These are phyloP conservation scores for Fusarium coicis DNA, from an alignment of 2,329 filamentous ascomycete genomes.

Conservation along the genomic window DNA sequence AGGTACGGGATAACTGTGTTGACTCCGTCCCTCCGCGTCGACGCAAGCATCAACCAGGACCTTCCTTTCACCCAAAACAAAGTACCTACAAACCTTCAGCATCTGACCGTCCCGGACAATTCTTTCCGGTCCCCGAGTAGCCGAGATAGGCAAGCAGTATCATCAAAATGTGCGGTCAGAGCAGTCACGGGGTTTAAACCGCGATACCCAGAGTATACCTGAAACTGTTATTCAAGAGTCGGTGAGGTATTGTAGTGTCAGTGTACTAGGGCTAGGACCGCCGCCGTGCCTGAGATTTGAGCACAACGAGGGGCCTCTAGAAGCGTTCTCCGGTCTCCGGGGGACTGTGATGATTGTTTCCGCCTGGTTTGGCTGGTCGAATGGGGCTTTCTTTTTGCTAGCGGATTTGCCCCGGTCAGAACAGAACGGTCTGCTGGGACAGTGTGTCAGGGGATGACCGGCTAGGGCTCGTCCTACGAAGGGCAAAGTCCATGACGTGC, in stretches of 20 bases:
- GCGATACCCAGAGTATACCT: slow-evolving; percentile 31
- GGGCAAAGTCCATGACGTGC: slow-evolving; percentile 28
- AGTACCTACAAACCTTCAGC: neutral
- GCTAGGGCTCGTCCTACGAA: slow-evolving; percentile 19
- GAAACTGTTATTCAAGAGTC: slow-evolving; percentile 12
- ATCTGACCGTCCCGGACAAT: slow-evolving; percentile 30
- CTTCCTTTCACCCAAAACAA: slow-evolving; percentile 6
- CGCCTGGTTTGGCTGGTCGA: slow-evolving; percentile 27
- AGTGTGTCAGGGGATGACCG: slow-evolving; percentile 23
- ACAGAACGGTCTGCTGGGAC: slow-evolving; percentile 20
- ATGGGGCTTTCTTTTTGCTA: slow-evolving; percentile 25
- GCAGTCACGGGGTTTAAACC: slow-evolving; percentile 27
- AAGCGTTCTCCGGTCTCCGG: slow-evolving; percentile 24
- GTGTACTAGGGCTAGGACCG: slow-evolving; percentile 17
- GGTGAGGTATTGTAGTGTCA: slow-evolving; percentile 21
- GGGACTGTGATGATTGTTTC: slow-evolving; percentile 34
- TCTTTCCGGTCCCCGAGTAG: slow-evolving; percentile 26
- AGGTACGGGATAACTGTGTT: neutral
- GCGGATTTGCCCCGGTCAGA: slow-evolving; percentile 11
- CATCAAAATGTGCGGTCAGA: slow-evolving; percentile 40
- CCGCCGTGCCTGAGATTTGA: slow-evolving; percentile 21
- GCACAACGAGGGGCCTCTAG: slow-evolving; percentile 19
- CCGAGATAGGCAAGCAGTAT: slow-evolving; percentile 11
- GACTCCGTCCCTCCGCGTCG: slow-evolving; percentile 12
- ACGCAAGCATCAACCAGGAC: slow-evolving; percentile 15